Base-by-base conservation (phyloP, 2,329 filamentous ascomycete genomes). In the Alternaria sp. region DNA sequence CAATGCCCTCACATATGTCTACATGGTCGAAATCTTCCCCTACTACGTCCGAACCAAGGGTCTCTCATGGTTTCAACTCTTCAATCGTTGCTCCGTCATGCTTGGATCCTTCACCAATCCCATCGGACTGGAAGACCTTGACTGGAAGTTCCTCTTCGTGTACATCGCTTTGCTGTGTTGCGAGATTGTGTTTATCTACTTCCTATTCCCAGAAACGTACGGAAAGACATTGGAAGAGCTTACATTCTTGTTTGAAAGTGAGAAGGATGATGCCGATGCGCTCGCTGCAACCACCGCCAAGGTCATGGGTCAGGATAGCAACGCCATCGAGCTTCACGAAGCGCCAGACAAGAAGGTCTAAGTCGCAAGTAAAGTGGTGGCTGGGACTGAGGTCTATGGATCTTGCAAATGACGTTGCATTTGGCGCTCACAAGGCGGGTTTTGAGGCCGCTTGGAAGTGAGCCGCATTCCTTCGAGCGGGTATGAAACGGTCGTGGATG, bases 71-170 rank as follows among this genome's bases (percentile, higher is more conserved):
- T 88, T 90, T 83, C 90, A 90, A 76, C 84, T 90, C 17, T 86
- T 84, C 11, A 83, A 90, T 11, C 86, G 90, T 73, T 85, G 86
- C 45, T 82, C 88, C 30, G 82, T 90, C 30, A 87, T 89, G 65
- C 83, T 90, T 61, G 85, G 86, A 68, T 87, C 87, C 78, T 87
- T 81, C 66, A 86, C 85, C 66, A 90, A 91, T 80, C 86, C 86
- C 69, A 83, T 90, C 65, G 89, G 88, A 6, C 89, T 89, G 82
- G 82, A 87, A 59, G 83, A 85, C 61, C 79, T 89, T 6, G 74
- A 76, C 52, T 90, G 88, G 86, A 85, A 89, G 76, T 88, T 90
- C 57, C 88, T 88, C 80, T 79, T 90, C 52, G 88, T 90, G 73
- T 90, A 87, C 21, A 81, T 84, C 0, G 74, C 68, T 23, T 77